A percentile compares a stretch with the other conserved stretches of the same genome.
Evolutionary conservation across 306 rosid species (phyloP).

Genomic region (Inga leiocalycina): DNA sequence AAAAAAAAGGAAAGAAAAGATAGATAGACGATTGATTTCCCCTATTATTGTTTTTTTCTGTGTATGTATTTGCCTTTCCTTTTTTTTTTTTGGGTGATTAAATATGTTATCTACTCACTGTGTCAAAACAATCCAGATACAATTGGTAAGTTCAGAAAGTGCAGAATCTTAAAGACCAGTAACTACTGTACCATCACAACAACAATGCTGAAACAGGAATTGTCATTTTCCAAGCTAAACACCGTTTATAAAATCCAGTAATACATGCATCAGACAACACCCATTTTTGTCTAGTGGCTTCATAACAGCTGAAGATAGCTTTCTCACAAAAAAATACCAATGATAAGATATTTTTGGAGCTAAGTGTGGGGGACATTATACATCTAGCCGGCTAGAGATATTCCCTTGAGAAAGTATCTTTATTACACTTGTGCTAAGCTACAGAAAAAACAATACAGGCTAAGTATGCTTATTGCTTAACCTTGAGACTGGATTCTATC

Average conservation of each 20-base stretch:
- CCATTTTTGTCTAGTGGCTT: not conserved
- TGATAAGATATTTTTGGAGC: not conserved
- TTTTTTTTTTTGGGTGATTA: not conserved
- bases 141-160: not conserved
- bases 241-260: slow-evolving; percentile 11
- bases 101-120: not conserved
- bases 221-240: slow-evolving; percentile 24
- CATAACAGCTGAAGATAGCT: slow-evolving; percentile 27
- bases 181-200: not conserved
- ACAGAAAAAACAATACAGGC: slow-evolving; percentile 13
- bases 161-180: not conserved
- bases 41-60: not conserved
- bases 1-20: too few relatives aligned
- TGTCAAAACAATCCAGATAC: not conserved
- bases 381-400: slow-evolving; percentile 7
- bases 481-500: slow-evolving; percentile 67
- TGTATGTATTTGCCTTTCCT: not conserved
- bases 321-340: not conserved
- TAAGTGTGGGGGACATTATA: not conserved
- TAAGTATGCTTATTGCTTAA: slow-evolving; percentile 60
- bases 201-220: slow-evolving; percentile 15
- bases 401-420: not conserved
- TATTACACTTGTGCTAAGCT: not conserved
- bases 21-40: not conserved
- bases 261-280: slow-evolving; percentile 7